phyloP scores from a whole-genome alignment of 345 rosid species.

The Psidium guajava region DNA sequence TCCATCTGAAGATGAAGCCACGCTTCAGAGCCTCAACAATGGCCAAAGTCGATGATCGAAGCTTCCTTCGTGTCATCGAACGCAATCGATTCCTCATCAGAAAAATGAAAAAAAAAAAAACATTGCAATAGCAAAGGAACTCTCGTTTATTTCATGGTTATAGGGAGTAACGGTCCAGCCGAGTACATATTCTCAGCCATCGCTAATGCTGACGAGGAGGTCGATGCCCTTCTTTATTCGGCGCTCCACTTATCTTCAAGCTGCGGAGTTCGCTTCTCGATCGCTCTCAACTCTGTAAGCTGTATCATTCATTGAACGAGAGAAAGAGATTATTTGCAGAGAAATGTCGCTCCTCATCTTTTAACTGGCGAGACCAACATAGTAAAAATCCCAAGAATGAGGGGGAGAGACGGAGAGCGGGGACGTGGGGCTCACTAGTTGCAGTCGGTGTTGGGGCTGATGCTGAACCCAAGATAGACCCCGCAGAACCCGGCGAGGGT shows the following conservation, averaged over 20 bases:
- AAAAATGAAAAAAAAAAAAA: neutral
- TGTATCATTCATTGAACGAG: neutral
- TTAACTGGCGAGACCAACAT: neutral
- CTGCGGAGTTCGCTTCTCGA: neutral
- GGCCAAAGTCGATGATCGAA: neutral
- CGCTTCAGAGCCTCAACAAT: neutral
- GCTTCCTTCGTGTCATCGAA: neutral
- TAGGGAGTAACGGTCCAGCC: neutral
- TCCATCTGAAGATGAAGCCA: neutral
- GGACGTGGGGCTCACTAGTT: constrained; percentile 15
- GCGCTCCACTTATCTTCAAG: neutral
- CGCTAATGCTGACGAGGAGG: neutral
- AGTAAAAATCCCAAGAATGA: neutral
- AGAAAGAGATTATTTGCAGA: neutral
- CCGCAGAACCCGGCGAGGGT: constrained; percentile 77
- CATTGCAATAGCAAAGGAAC: neutral
- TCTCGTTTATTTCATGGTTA: neutral
- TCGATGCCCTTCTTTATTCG: neutral
- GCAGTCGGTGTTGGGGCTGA: constrained; percentile 66
- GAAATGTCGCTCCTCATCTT: neutral
- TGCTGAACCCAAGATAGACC: constrained; percentile 45
- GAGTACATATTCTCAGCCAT: neutral
- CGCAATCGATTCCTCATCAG: neutral
- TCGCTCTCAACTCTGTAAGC: neutral
- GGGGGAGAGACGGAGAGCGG: neutral